Evolutionary conservation across 345 rosid genomes (phyloP).

Genomic region (Balakata baccata): DNA sequence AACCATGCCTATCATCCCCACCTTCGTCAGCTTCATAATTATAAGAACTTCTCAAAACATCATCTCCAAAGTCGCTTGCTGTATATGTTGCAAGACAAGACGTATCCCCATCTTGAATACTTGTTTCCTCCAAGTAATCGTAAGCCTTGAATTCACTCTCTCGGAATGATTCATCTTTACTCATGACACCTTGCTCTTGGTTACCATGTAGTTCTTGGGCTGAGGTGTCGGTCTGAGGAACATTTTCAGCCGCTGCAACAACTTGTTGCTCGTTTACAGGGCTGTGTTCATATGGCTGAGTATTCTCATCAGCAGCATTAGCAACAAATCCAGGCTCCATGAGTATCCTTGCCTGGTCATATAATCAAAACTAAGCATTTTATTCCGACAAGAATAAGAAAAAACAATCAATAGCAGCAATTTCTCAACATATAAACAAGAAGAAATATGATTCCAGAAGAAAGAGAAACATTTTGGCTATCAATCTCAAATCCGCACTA

Average conservation of each 20-base stretch:
- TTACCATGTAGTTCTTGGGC: constrained; percentile 28
- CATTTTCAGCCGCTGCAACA: constrained; percentile 31
- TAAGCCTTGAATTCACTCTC: constrained; percentile 54
- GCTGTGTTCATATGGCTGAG: constrained; percentile 29
- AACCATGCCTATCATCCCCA: constrained; percentile 40
- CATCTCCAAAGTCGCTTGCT: constrained; percentile 69
- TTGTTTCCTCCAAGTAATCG: constrained; percentile 49
- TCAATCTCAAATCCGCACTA: not conserved
- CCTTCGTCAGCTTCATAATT: constrained; percentile 59
- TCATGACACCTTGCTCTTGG: constrained; percentile 30
- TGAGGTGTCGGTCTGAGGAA: constrained; percentile 36
- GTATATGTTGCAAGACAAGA: constrained; percentile 96
- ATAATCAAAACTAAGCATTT: constrained; percentile 12
- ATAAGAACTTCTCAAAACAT: constrained; percentile 50
- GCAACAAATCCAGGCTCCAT: constrained; percentile 55
- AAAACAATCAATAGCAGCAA: not conserved
- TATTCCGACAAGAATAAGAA: not conserved
- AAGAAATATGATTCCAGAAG: not conserved
- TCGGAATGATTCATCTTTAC: constrained; percentile 52
- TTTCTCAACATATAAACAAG: not conserved
- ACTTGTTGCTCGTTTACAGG: constrained; percentile 28
- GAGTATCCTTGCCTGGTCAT: constrained; percentile 80
- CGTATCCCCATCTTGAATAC: constrained; percentile 53
- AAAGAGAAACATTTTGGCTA: not conserved
- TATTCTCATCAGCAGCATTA: constrained; percentile 37